Conservation (phyloP, 2,329 filamentous ascomycete genomes). For the Botrytis byssoidea region DNA sequence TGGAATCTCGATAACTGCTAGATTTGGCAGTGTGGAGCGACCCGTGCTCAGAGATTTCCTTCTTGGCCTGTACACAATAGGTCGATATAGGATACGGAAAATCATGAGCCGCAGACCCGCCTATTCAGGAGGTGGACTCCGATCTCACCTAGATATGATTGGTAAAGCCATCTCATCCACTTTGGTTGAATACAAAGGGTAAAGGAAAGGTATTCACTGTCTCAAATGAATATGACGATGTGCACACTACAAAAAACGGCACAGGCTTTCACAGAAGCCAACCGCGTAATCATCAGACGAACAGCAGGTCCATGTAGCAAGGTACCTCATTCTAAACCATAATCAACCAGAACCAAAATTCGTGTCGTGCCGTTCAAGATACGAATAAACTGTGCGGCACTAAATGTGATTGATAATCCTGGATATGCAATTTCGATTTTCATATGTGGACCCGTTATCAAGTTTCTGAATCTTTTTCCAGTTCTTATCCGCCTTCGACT, state of each 20-base stretch:
- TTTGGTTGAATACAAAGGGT: not conserved
- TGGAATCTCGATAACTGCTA: not conserved
- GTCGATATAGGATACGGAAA: not conserved
- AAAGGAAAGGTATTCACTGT: not conserved
- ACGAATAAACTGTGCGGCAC: not conserved
- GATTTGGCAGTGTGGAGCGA: not conserved
- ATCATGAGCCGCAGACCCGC: not conserved
- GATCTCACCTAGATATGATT: not conserved
- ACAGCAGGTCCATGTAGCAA: not conserved
- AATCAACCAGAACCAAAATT: not conserved
- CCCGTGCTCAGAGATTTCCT: not conserved
- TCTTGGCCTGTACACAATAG: not conserved
- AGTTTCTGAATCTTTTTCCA: not conserved
- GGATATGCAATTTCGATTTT: not conserved
- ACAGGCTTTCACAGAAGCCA: not conserved
- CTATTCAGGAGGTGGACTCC: not conserved
- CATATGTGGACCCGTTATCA: not conserved
- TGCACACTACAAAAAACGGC: not conserved
- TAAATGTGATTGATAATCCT: not conserved
- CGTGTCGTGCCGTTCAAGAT: not conserved
- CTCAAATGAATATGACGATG: not conserved
- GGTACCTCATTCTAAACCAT: not conserved
- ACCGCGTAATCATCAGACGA: not conserved
- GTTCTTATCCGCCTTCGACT: not conserved
- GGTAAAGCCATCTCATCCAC: not conserved